A percentile compares a stretch with the other conserved stretches of the same genome.
These are phyloP conservation scores for Cicer arietinum DNA, from an alignment of 306 rosid species.

Conservation along the genomic window DNA sequence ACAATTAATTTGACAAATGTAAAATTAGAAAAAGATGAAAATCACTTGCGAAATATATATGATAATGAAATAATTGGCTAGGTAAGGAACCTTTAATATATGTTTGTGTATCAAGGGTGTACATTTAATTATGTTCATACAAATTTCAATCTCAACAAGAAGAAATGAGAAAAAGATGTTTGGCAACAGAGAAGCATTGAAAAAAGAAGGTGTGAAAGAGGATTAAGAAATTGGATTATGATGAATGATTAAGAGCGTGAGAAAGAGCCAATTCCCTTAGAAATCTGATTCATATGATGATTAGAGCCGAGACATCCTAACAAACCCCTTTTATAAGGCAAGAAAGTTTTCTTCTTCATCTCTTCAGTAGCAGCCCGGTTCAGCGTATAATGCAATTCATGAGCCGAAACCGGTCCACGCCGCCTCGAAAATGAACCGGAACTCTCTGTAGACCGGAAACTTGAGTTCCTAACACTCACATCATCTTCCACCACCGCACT, in stretches of 20 bases:
- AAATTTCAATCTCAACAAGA: conserved; percentile 32
- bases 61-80: too few relatives aligned
- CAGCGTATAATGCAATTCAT: conserved; percentile 81
- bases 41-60: too few relatives aligned
- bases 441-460: conserved; percentile 85
- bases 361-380: conserved; percentile 93
- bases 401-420: conserved; percentile 80
- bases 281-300: conserved; percentile 58
- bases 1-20: too few relatives aligned
- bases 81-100: conserved; percentile 3
- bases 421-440: conserved; percentile 69
- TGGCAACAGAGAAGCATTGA: neutral
- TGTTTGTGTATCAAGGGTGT: conserved; percentile 23
- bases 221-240: conserved; percentile 24
- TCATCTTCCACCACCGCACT: conserved; percentile 44
- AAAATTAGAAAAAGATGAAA: too few relatives aligned
- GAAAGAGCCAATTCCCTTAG: conserved; percentile 71
- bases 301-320: conserved; percentile 86
- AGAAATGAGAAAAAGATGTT: neutral
- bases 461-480: conserved; percentile 60
- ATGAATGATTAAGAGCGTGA: conserved; percentile 51
- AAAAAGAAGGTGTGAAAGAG: neutral
- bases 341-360: conserved; percentile 79
- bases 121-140: conserved; percentile 39
- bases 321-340: conserved; percentile 91